phyloP scores from a whole-genome alignment of 768 basidiomycete species.

The Pleurotus platypus region DNA sequence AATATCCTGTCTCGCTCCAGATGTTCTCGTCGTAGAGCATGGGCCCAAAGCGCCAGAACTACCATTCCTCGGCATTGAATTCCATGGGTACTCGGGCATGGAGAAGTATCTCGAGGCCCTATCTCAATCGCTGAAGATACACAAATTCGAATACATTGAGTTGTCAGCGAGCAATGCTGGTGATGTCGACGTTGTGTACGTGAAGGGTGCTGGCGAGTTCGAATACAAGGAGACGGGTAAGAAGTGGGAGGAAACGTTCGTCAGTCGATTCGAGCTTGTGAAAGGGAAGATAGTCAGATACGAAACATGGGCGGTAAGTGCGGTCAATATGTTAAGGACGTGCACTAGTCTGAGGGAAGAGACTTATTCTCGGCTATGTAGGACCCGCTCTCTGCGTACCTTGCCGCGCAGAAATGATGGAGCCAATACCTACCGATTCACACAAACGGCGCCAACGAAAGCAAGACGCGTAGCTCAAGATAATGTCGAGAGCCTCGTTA shows the following conservation, averaged over 20 bases:
- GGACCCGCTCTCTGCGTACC: slow-evolving; percentile 4
- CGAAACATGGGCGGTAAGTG: slow-evolving; percentile 4
- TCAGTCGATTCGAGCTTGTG: background rate
- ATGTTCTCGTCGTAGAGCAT: slow-evolving; percentile 1
- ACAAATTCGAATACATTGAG: slow-evolving; percentile 1
- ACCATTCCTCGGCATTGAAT: slow-evolving; percentile 4
- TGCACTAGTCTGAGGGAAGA: no score
- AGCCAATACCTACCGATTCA: background rate
- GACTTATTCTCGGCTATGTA: background rate
- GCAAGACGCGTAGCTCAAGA: no score
- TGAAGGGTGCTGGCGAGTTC: background rate
- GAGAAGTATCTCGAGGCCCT: background rate
- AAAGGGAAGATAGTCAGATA: background rate
- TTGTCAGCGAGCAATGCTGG: background rate
- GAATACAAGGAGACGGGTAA: slow-evolving; percentile 2
- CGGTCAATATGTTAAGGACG: no score
- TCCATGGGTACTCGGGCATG: background rate
- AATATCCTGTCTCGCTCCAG: background rate
- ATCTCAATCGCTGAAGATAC: background rate
- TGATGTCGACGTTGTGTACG: background rate
- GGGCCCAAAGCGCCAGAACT: background rate
- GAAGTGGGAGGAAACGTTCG: slow-evolving; percentile 3
- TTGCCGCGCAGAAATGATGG: background rate
- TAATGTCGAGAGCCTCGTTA: no score
- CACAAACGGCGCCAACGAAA: no score